A percentile compares a stretch with the other conserved stretches of the same genome.
Conservation (phyloP, 225 moss, liverwort and hornwort genomes). For the Sphagnum contortum region DNA sequence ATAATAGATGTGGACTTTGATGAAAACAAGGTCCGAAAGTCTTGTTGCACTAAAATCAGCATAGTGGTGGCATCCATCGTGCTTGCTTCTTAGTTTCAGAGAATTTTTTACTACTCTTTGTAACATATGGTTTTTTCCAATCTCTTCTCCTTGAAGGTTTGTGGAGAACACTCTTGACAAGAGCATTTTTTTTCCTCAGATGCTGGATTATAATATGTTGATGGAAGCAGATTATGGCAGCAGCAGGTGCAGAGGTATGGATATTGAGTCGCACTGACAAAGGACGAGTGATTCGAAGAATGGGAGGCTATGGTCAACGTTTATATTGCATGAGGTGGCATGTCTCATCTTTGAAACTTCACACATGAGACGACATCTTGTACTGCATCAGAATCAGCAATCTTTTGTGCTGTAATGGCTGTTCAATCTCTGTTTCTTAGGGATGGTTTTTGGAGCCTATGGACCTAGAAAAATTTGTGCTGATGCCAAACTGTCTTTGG, state of each 20-base stretch:
- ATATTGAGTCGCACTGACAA: constrained; percentile 68
- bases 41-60: background rate
- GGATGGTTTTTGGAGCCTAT: background rate
- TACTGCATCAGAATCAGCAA: too few species aligned
- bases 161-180: background rate
- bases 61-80: too few species aligned
- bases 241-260: constrained; percentile 57
- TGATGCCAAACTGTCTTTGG: constrained; percentile 1
- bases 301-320: constrained; percentile 55
- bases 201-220: background rate
- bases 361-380: too few species aligned
- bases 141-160: background rate
- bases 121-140: too few species aligned
- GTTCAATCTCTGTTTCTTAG: too few species aligned
- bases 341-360: background rate
- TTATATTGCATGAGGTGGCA: constrained; percentile 59
- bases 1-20: constrained; percentile 75
- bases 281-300: constrained; percentile 59
- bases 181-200: background rate
- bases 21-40: constrained; percentile 53
- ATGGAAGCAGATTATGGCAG: constrained; percentile 57
- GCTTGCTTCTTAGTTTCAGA: too few species aligned
- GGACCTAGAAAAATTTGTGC: too few species aligned
- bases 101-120: too few species aligned
- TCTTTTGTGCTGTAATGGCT: too few species aligned